Conservation (phyloP, 805 yeast genomes). For the Suhomyces tanzawaensis region DNA sequence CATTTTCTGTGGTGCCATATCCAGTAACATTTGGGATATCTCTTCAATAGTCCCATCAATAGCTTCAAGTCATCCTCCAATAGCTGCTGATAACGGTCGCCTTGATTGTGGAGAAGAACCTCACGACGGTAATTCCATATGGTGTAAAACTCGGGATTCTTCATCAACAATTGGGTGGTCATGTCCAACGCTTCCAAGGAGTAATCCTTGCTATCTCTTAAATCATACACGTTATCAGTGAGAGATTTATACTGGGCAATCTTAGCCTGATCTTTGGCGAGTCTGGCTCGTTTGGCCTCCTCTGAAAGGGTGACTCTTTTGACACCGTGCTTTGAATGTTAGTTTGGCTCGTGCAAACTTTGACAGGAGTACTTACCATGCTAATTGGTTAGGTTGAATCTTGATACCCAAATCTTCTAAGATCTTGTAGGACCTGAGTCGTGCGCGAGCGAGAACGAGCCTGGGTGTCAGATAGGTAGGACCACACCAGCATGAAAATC, state of each 20-base stretch:
- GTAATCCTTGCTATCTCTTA: slow-evolving; percentile 17
- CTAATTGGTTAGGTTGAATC: too few species aligned
- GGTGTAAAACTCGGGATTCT: slow-evolving; percentile 86
- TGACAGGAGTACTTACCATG: too few species aligned
- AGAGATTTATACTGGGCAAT: slow-evolving; percentile 54
- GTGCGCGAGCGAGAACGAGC: too few species aligned
- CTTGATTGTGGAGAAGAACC: slow-evolving; percentile 36
- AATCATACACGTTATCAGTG: slow-evolving; percentile 41
- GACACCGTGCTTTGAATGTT: slow-evolving; percentile 64
- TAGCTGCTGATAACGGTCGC: slow-evolving; percentile 20
- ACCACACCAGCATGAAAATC: too few species aligned
- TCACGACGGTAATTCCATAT: slow-evolving; percentile 89
- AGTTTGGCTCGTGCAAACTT: too few species aligned
- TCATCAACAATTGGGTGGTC: slow-evolving; percentile 56
- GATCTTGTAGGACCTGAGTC: too few species aligned
- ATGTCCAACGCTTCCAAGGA: slow-evolving; percentile 40
- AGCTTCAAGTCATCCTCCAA: slow-evolving; percentile 61
- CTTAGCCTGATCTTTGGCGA: slow-evolving; percentile 56
- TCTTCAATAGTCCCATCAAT: slow-evolving; percentile 54
- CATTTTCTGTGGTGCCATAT: slow-evolving; percentile 92
- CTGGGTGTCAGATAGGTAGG: too few species aligned
- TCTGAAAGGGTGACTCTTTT: slow-evolving; percentile 56
- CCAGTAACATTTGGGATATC: slow-evolving; percentile 91
- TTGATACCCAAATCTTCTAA: too few species aligned
- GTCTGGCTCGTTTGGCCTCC: slow-evolving; percentile 53